phyloP scores from a whole-genome alignment of 352 stramenopile genomes.

The Phytophthora podocarpi region DNA sequence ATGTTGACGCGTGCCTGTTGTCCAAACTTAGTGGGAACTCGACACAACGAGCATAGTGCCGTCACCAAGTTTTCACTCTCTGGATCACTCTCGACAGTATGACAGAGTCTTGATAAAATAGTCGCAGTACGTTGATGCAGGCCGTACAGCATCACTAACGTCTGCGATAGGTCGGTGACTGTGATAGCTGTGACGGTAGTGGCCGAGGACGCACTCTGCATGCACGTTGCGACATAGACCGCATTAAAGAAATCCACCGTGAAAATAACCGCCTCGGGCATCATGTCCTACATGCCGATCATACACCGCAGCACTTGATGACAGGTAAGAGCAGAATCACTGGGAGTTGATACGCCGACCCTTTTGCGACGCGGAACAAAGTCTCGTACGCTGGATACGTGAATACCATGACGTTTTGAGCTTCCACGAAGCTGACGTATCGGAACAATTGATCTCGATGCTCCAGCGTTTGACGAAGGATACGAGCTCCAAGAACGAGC shows the following conservation, averaged over 20 bases:
- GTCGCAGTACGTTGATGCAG: slow-evolving; percentile 4
- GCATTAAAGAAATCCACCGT: slow-evolving; percentile 34
- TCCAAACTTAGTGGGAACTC: background rate
- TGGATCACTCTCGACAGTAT: background rate
- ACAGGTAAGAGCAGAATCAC: slow-evolving; percentile 27
- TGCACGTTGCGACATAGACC: slow-evolving; percentile 23
- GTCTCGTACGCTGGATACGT: slow-evolving; percentile 30
- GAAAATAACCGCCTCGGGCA: slow-evolving; percentile 31
- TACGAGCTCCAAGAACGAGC: background rate
- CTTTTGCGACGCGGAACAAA: slow-evolving; percentile 9
- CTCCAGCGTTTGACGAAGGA: slow-evolving; percentile 12
- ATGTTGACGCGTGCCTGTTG: background rate
- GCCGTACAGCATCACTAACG: slow-evolving; percentile 12
- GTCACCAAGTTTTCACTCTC: background rate
- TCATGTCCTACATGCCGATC: slow-evolving; percentile 18
- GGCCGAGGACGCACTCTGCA: slow-evolving; percentile 25
- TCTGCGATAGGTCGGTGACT: slow-evolving; percentile 13
- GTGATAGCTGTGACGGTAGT: slow-evolving; percentile 18
- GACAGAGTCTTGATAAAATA: slow-evolving; percentile 3
- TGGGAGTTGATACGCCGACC: slow-evolving; percentile 9
- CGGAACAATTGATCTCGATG: slow-evolving; percentile 9
- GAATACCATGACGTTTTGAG: slow-evolving; percentile 10
- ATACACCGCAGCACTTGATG: slow-evolving; percentile 30
- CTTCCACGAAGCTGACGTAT: slow-evolving; percentile 11
- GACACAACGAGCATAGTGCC: slow-evolving; percentile 4